Conservation (phyloP, 495 filamentous ascomycete genomes). For the Xylaria venustula region DNA sequence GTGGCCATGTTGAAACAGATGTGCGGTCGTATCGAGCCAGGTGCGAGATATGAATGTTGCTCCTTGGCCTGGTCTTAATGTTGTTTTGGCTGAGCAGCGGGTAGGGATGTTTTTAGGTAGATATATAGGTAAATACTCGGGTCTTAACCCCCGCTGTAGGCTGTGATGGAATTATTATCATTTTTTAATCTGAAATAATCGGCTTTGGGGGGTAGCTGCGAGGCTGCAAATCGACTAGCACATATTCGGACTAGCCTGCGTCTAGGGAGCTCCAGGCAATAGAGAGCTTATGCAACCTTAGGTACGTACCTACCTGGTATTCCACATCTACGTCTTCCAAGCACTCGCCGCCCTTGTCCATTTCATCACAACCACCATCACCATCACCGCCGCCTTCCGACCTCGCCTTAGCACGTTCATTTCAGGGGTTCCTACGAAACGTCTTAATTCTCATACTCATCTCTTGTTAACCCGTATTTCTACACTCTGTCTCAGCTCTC, state of each 20-base stretch:
- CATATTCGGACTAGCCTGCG: conserved; percentile 3
- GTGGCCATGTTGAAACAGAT: conserved; percentile 61
- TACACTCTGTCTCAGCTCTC: background rate
- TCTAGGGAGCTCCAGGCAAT: conserved; percentile 27
- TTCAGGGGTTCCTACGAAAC: too few species aligned
- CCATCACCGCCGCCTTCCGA: too few species aligned
- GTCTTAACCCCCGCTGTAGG: conserved; percentile 8
- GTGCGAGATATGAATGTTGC: background rate
- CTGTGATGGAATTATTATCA: conserved; percentile 12
- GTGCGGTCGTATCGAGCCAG: background rate
- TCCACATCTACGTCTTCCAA: background rate
- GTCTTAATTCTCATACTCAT: background rate
- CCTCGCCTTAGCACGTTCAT: too few species aligned
- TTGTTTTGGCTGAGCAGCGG: background rate
- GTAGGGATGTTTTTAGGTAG: conserved; percentile 6
- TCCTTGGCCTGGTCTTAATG: background rate
- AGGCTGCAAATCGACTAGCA: conserved; percentile 23
- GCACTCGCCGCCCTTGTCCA: background rate
- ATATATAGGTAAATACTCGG: background rate
- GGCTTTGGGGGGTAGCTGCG: conserved; percentile 28
- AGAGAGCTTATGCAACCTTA: conserved; percentile 26
- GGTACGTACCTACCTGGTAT: too few species aligned
- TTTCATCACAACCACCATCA: conserved; percentile 11
- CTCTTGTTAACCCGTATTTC: background rate
- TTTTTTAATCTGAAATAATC: conserved; percentile 8